phyloP scores from a whole-genome alignment of 2,329 filamentous ascomycete genomes.

The Lasiodiplodia hormozganensis region DNA sequence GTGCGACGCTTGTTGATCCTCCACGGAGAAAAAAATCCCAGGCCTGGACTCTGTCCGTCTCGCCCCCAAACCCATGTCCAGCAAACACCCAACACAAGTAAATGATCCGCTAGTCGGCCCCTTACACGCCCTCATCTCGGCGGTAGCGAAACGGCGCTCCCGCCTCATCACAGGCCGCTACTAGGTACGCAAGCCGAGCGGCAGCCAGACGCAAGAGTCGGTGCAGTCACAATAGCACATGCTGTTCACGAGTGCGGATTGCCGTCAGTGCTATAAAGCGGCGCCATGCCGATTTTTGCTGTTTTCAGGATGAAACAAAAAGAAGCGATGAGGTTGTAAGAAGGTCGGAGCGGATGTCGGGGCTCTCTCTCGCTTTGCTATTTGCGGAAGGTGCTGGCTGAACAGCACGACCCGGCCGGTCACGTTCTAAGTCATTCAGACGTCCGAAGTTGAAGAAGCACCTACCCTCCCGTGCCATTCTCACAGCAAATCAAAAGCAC shows the following conservation, averaged over 20 bases:
- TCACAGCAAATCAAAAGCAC: background rate
- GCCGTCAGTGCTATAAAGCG: no score
- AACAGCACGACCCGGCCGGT: background rate
- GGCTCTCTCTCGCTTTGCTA: background rate
- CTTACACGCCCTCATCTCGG: background rate
- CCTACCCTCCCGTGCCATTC: background rate
- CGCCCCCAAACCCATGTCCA: no score
- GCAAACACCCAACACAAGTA: background rate
- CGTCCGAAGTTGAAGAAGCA: background rate
- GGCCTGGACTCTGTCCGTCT: background rate
- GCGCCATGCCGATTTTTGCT: background rate
- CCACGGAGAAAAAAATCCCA: background rate
- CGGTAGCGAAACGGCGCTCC: background rate
- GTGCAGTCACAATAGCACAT: background rate
- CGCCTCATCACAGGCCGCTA: background rate
- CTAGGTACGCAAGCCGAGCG: background rate
- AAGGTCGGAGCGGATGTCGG: background rate
- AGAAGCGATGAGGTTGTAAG: background rate
- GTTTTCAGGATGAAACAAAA: background rate
- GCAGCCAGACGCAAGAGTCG: background rate
- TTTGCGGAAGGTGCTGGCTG: background rate
- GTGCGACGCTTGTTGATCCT: background rate
- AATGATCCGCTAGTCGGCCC: background rate
- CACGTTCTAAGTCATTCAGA: background rate
- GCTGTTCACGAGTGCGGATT: background rate